Evolutionary conservation across 164 flowering plant genomes (phyloP).

Genomic region (Warburgia ugandensis): DNA sequence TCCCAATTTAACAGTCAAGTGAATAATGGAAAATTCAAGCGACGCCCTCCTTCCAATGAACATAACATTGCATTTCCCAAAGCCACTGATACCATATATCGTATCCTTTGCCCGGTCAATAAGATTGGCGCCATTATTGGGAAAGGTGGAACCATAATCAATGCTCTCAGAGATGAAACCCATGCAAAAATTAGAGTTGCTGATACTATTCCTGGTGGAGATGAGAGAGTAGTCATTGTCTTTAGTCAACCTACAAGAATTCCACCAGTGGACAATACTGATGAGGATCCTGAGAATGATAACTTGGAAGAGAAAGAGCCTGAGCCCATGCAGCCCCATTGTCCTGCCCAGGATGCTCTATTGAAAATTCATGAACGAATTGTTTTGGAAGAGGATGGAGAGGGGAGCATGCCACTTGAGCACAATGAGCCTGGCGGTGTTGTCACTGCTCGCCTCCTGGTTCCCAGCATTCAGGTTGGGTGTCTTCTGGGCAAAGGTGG

Average conservation of each 20-base stretch:
- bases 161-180: constrained; percentile 58
- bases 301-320: constrained; percentile 25
- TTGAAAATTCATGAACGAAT: constrained; percentile 60
- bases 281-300: constrained; percentile 21
- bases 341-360: constrained; percentile 72
- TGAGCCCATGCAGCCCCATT: constrained; percentile 33
- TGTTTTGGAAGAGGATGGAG: constrained; percentile 41
- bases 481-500: constrained; percentile 71
- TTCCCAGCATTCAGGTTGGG: constrained; percentile 64
- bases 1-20: constrained; percentile 38
- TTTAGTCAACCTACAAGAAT: constrained; percentile 38
- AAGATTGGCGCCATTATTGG: constrained; percentile 74
- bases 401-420: constrained; percentile 31
- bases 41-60: constrained; percentile 25
- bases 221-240: constrained; percentile 58
- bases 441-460: constrained; percentile 56
- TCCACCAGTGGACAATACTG: constrained; percentile 9
- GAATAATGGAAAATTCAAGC: constrained; percentile 25
- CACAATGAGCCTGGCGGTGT: constrained; percentile 28
- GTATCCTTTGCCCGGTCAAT: constrained; percentile 53
- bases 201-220: constrained; percentile 62
- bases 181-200: constrained; percentile 62
- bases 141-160: constrained; percentile 60
- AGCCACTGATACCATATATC: constrained; percentile 46
- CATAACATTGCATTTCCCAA: constrained; percentile 21